Conservation (phyloP, 495 filamentous ascomycete genomes). For the Bacidia gigantensis region DNA sequence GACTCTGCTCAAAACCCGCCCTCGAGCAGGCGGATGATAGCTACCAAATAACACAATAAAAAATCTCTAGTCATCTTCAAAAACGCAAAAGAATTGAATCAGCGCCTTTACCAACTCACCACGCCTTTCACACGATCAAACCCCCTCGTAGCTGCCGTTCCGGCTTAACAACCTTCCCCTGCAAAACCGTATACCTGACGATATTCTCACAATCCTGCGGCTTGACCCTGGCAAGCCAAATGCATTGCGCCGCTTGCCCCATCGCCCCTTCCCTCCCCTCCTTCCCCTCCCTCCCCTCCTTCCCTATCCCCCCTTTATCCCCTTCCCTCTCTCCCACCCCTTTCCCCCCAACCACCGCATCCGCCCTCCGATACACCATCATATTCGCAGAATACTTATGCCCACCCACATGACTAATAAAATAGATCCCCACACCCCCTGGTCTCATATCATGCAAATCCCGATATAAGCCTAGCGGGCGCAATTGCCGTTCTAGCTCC, state of each 20-base stretch:
- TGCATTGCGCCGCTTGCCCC: slow-evolving; percentile 64
- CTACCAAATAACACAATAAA: neutral
- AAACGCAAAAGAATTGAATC: neutral
- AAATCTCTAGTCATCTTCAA: neutral
- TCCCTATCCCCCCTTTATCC: neutral
- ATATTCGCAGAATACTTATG: slow-evolving; percentile 91
- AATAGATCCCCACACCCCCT: slow-evolving; percentile 87
- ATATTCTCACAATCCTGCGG: slow-evolving; percentile 94
- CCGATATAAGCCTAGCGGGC: slow-evolving; percentile 68
- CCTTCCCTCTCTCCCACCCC: no score
- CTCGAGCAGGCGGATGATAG: no score
- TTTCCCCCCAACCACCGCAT: no score
- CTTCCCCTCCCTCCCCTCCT: neutral
- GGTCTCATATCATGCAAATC: slow-evolving; percentile 76
- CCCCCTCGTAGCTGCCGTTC: slow-evolving; percentile 72
- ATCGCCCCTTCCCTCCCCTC: slow-evolving; percentile 26
- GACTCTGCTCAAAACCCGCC: no score
- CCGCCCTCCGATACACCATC: slow-evolving; percentile 60
- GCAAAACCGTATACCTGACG: slow-evolving; percentile 72
- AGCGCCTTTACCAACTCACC: slow-evolving; percentile 74
- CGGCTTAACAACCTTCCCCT: slow-evolving; percentile 89
- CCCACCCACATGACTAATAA: slow-evolving; percentile 89
- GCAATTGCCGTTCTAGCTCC: slow-evolving; percentile 83
- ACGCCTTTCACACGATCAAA: slow-evolving; percentile 70
- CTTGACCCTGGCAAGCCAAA: slow-evolving; percentile 80